Evolutionary conservation across 495 filamentous ascomycete species (phyloP).

Genomic region (Talaromyces thailandensis): DNA sequence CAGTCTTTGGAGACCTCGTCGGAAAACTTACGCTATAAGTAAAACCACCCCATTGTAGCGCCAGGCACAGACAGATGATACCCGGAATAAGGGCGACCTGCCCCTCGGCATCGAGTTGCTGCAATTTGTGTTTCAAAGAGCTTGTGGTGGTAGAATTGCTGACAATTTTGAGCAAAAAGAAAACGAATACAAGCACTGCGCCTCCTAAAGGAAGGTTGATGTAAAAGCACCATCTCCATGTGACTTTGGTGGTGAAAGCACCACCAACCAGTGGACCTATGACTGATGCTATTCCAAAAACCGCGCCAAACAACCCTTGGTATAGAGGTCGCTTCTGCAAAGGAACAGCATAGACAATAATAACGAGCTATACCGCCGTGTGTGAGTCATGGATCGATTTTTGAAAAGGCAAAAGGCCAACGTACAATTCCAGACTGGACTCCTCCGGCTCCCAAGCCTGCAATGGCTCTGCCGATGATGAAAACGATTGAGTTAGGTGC

Average conservation of each 20-base stretch:
- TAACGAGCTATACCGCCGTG: conserved; percentile 8
- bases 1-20: conserved; percentile 7
- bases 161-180: conserved; percentile 23
- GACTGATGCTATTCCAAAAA: conserved; percentile 35
- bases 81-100: conserved; percentile 37
- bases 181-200: conserved; percentile 16
- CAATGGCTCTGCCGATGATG: conserved; percentile 53
- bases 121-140: conserved; percentile 27
- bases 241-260: conserved; percentile 30
- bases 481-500: conserved; percentile 54
- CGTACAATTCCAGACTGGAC: conserved; percentile 41
- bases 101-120: conserved; percentile 30
- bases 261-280: conserved; percentile 34
- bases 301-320: conserved; percentile 35
- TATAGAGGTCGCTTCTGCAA: conserved; percentile 38
- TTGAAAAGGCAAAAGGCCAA: conserved; percentile 59
- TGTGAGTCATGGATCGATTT: conserved; percentile 15
- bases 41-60: conserved; percentile 42
- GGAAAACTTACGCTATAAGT: conserved; percentile 14
- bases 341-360: conserved; percentile 34
- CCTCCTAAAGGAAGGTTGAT: conserved; percentile 50
- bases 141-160: not conserved
- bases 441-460: conserved; percentile 46
- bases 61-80: conserved; percentile 41
- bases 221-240: conserved; percentile 54